A percentile compares a stretch with the other conserved stretches of the same genome.
Conservation (phyloP, 306 rosid species). For the Spatholobus suberectus region DNA sequence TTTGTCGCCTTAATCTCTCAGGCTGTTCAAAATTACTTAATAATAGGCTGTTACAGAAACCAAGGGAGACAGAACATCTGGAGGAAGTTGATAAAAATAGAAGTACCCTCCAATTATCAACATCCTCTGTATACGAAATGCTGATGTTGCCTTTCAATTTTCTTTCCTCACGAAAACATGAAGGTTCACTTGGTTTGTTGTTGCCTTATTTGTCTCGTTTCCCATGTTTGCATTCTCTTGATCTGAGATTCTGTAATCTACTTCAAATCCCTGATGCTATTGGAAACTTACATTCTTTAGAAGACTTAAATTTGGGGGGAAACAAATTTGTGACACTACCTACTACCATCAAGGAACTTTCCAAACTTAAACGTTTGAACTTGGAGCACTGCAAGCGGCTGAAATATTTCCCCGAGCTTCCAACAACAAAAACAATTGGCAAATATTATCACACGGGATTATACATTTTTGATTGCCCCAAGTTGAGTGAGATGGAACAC, state of each 20-base stretch:
- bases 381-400: constrained; percentile 7
- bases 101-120: background rate
- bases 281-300: background rate
- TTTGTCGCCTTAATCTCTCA: background rate
- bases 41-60: background rate
- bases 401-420: constrained; percentile 10
- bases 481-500: background rate
- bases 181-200: background rate
- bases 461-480: background rate
- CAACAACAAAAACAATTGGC: background rate
- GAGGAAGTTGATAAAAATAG: background rate
- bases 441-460: too few relatives aligned
- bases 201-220: background rate
- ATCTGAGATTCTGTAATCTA: constrained; percentile 19
- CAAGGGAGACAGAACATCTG: background rate
- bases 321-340: constrained; percentile 4
- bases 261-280: constrained; percentile 18
- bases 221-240: background rate
- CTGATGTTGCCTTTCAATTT: background rate
- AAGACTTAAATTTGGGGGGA: background rate
- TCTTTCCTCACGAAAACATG: background rate
- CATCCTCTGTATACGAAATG: background rate
- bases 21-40: background rate
- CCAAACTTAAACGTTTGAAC: background rate
- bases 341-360: background rate